Evolutionary conservation across 225 moss, liverwort and hornwort species (phyloP).

Genomic region (Physcomitrium patens): DNA sequence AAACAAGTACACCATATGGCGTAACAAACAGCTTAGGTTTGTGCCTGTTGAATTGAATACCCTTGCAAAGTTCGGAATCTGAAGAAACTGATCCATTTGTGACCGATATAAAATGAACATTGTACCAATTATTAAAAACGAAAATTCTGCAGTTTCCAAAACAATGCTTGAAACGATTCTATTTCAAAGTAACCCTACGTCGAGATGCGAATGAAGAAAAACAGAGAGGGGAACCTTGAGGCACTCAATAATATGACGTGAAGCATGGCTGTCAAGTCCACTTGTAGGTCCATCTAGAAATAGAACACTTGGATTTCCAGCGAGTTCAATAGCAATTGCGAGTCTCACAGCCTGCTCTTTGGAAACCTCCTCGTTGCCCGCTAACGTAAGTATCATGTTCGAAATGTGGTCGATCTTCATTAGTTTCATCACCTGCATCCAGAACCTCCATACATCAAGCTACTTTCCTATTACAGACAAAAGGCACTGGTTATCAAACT

Average conservation of each 20-base stretch:
- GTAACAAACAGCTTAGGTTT: no score
- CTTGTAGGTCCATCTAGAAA: constrained; percentile 76
- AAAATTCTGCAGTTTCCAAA: background rate
- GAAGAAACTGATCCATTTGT: no score
- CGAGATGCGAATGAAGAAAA: constrained; percentile 5
- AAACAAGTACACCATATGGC: background rate
- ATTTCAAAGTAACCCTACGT: no score
- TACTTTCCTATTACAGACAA: background rate
- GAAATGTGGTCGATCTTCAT: constrained; percentile 64
- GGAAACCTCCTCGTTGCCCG: constrained; percentile 54
- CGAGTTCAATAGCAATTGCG: constrained; percentile 79
- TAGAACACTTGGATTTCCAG: constrained; percentile 83
- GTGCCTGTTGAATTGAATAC: no score
- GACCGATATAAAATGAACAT: background rate
- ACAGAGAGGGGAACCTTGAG: constrained; percentile 51
- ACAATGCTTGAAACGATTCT: background rate
- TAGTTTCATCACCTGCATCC: constrained; percentile 57
- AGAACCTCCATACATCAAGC: constrained; percentile 19
- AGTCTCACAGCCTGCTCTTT: constrained; percentile 66
- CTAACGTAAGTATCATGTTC: constrained; percentile 55
- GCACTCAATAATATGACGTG: constrained; percentile 59
- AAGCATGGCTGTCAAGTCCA: constrained; percentile 64
- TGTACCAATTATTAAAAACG: background rate
- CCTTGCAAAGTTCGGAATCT: no score
- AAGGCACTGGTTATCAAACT: constrained; percentile 2